Base-by-base conservation (phyloP, 768 basidiomycete species). In the Cubamyces lactineus region DNA sequence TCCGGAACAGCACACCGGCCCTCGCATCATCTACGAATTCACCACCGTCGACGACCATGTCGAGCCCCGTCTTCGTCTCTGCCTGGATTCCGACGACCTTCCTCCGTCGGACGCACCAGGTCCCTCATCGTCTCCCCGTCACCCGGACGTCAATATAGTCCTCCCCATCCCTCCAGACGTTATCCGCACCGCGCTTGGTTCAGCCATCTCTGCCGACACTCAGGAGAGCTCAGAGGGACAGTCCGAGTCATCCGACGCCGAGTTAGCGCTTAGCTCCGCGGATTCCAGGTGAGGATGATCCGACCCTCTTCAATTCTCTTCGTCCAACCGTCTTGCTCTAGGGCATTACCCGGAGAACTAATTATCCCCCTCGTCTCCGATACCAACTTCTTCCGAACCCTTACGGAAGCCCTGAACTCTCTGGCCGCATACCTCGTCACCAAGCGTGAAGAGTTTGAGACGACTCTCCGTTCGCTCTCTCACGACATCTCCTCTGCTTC, bases 331-430 rank as follows among this genome's bases (percentile, higher is more conserved):
- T 30, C 45, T 7, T 28, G 16, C 28, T 40, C 2, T 17, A 58
- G 59, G 40, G 41, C 53, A 26, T 48, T 41, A 26, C 51, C 54
- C 11, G 51, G 55, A 26, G 89, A 94, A 68, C 71, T 94, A 7
- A 80, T 92, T 53, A 88, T 96, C 39, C 88, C 91, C 2, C 84
- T 97, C 6, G 79, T 82, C n/a, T 86, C 91, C 38, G 94, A 96
- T 69, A 78, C 83, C 13, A 84, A 84, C 2, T 97, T 98, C 77
- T 91, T 94, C 73, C 80, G 85, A 21, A 81, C 92, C 26, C 82
- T 97, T 52, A 83, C 82, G 1, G 79, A 81, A 0, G 80, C 85
- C 5, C 74, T 90, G 12, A 80, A 85, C 46, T 79, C 84, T 0
- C 82, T 88, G 23, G 78, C 80, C 19, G 71, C 71, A 13, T 78